These are phyloP conservation scores for Solanum paucissectum DNA, from an alignment of 257 asterid species.

Conservation along the genomic window DNA sequence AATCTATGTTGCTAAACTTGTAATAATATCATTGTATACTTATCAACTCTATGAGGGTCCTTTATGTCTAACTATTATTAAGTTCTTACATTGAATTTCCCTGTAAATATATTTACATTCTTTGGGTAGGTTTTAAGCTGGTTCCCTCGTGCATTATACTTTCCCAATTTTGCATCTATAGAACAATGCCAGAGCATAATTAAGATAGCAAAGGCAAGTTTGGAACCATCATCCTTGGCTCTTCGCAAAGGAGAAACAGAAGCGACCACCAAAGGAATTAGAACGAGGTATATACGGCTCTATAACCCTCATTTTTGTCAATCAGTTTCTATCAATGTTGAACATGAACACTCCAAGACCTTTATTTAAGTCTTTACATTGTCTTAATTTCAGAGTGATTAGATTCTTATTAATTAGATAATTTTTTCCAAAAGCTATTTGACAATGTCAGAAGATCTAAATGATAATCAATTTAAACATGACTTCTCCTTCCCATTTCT, in stretches of 20 bases:
- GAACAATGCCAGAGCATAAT: slow-evolving; percentile 70
- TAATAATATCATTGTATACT: background rate
- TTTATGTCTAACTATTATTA: slow-evolving; percentile 3
- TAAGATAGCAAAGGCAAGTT: slow-evolving; percentile 42
- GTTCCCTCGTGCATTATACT: slow-evolving; percentile 77
- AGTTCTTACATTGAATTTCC: background rate
- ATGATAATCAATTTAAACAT: background rate
- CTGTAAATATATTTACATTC: background rate
- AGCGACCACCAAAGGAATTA: slow-evolving; percentile 66
- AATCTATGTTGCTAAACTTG: background rate
- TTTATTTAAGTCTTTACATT: background rate
- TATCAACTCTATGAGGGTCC: background rate
- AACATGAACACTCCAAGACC: background rate
- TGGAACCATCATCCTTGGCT: slow-evolving; percentile 73
- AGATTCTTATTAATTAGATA: background rate
- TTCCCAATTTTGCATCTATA: slow-evolving; percentile 80
- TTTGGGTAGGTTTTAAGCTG: slow-evolving; percentile 66
- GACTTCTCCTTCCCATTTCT: background rate
- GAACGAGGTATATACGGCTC: slow-evolving; percentile 63
- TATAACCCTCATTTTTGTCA: background rate
- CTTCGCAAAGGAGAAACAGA: slow-evolving; percentile 79
- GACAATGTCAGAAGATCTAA: background rate
- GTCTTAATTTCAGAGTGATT: background rate
- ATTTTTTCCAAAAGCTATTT: background rate
- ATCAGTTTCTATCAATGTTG: background rate